Conservation (phyloP, 768 basidiomycete genomes). For the Mycena vulgaris region DNA sequence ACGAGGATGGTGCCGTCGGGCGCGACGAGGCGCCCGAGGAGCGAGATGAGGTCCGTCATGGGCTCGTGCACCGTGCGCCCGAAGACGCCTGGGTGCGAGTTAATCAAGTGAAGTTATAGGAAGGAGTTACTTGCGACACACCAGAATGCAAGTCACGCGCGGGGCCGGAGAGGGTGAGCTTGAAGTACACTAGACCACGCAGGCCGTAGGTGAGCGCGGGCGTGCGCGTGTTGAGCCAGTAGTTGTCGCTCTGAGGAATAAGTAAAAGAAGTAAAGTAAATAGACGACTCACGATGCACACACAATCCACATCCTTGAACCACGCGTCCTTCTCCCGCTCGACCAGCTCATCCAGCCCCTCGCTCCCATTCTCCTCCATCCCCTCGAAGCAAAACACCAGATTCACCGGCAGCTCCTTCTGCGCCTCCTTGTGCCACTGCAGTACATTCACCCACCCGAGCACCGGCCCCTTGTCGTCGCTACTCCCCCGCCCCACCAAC, state of each 20-base stretch:
- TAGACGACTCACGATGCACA: conserved; percentile 80
- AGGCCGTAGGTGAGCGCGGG: conserved; percentile 88
- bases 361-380: conserved; percentile 96
- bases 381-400: conserved; percentile 94
- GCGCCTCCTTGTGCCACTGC: conserved; percentile 78
- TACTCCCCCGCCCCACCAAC: conserved; percentile 69
- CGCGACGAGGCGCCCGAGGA: conserved; percentile 80
- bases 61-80: conserved; percentile 78
- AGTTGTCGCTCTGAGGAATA: conserved; percentile 85
- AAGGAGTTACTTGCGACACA: conserved; percentile 73
- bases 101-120: too few relatives aligned
- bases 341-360: conserved; percentile 92
- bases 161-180: conserved; percentile 86
- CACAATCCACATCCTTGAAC: conserved; percentile 91
- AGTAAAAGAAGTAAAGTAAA: neutral
- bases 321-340: conserved; percentile 74
- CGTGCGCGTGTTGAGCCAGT: conserved; percentile 90
- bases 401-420: conserved; percentile 88
- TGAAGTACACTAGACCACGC: conserved; percentile 91
- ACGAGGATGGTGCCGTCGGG: conserved; percentile 76
- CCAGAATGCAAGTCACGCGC: conserved; percentile 86
- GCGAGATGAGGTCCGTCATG: conserved; percentile 81
- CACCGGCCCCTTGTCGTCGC: conserved; percentile 94
- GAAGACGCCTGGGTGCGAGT: conserved; percentile 74
- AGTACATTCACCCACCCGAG: conserved; percentile 93